Evolutionary conservation across 768 basidiomycete genomes (phyloP).

Genomic region (Psilocybe cubensis): DNA sequence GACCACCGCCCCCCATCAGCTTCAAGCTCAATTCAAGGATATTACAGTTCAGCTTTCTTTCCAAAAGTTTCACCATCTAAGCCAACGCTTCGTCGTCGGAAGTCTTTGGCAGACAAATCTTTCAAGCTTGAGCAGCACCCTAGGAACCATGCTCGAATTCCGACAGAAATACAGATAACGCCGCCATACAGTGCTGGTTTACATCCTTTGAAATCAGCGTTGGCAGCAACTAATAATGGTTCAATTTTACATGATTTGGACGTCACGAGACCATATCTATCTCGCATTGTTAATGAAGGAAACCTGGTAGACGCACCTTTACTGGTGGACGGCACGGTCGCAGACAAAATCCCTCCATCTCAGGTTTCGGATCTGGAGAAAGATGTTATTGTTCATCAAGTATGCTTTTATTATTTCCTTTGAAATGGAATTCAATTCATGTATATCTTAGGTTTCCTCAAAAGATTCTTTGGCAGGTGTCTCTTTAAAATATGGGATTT

Average conservation of each 20-base stretch:
- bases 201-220: conserved; percentile 32
- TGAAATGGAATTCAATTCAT: conserved; percentile 1
- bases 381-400: conserved; percentile 65
- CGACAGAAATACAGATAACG: conserved; percentile 25
- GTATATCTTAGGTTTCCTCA: conserved; percentile 55
- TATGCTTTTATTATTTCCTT: conserved; percentile 28
- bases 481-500: conserved; percentile 87
- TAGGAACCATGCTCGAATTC: conserved; percentile 24
- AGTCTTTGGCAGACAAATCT: conserved; percentile 17
- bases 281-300: conserved; percentile 37
- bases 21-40: conserved; percentile 22
- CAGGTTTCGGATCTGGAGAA: conserved; percentile 44
- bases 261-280: conserved; percentile 44
- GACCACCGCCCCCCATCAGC: conserved; percentile 10
- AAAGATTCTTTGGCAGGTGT: conserved; percentile 87
- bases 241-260: conserved; percentile 31
- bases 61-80: conserved; percentile 24
- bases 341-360: conserved; percentile 15
- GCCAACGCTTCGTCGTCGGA: conserved; percentile 24
- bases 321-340: conserved; percentile 18
- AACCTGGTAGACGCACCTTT: conserved; percentile 31
- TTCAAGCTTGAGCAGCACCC: conserved; percentile 2
- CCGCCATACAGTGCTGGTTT: conserved; percentile 22
- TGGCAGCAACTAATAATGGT: conserved; percentile 19
- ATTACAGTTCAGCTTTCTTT: conserved; percentile 35